phyloP scores from a whole-genome alignment of 164 flowering plant genomes.

The Vitis vinifera region ASM3070453v1 NC_081812.1:15908001-15908500 shows the following conservation, averaged over 20 bases:
- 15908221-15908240: conserved; percentile 41
- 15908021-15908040: not conserved
- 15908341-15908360: conserved; percentile 50
- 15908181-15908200: conserved; percentile 53
- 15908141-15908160: conserved; percentile 61
- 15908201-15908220: conserved; percentile 44
- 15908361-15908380: conserved; percentile 37
- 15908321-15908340: conserved; percentile 52
- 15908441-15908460: not conserved
- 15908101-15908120: conserved; percentile 62
- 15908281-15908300: conserved; percentile 48
- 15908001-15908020: not conserved
- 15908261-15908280: conserved; percentile 56
- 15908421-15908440: not conserved
- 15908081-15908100: conserved; percentile 50
- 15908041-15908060: conserved; percentile 35
- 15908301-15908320: conserved; percentile 50
- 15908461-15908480: not conserved
- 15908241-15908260: conserved; percentile 37
- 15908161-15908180: conserved; percentile 42
- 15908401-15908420: no score
- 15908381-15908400: no score
- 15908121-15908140: conserved; percentile 55
- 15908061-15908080: conserved; percentile 54
- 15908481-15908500: not conserved